Conservation (phyloP, 2,329 filamentous ascomycete genomes). For the Pseudocercospora fuligena region DNA sequence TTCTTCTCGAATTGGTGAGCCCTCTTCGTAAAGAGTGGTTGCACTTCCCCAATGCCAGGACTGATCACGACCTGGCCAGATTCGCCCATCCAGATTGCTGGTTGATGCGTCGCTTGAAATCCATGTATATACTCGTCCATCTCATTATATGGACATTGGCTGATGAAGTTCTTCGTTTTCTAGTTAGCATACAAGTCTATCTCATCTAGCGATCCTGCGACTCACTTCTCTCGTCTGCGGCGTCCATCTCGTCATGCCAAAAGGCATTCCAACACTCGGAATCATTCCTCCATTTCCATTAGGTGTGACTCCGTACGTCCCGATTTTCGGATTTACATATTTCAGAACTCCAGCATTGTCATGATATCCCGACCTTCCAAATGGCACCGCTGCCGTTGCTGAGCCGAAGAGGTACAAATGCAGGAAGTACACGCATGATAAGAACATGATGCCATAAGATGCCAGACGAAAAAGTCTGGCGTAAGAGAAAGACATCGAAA, state of each 20-base stretch:
- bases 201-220: background rate
- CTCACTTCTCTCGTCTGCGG: constrained; percentile 47
- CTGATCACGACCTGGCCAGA: constrained; percentile 52
- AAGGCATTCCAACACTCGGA: constrained; percentile 45
- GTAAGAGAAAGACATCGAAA: background rate
- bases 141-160: constrained; percentile 55
- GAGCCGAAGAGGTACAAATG: background rate
- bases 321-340: constrained; percentile 41
- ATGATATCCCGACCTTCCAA: constrained; percentile 27
- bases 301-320: constrained; percentile 39
- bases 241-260: constrained; percentile 60
- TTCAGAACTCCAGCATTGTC: constrained; percentile 35
- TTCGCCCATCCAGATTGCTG: constrained; percentile 60
- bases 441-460: constrained; percentile 1
- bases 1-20: constrained; percentile 49
- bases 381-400: background rate
- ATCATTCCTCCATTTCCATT: constrained; percentile 44
- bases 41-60: constrained; percentile 45
- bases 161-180: constrained; percentile 51
- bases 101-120: constrained; percentile 57
- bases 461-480: background rate
- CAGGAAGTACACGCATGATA: background rate
- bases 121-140: constrained; percentile 52
- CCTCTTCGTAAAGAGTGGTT: constrained; percentile 47
- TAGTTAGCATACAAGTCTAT: constrained; percentile 35